A percentile compares a stretch with the other conserved stretches of the same genome.
Evolutionary conservation across 495 filamentous ascomycete genomes (phyloP).

Genomic region (Hypoxylon intermedium): DNA sequence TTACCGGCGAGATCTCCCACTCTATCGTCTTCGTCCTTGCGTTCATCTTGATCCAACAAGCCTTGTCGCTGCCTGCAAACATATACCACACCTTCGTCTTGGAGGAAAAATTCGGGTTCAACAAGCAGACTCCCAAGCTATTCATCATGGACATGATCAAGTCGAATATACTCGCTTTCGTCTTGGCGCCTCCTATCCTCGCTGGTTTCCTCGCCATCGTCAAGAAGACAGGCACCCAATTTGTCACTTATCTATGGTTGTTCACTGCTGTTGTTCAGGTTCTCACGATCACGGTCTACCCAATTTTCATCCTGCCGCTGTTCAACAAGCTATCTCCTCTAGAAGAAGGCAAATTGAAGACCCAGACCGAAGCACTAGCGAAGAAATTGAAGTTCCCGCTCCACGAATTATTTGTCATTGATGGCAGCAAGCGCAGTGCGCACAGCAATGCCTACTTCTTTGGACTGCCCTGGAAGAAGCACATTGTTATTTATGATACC

Average conservation of each 20-base stretch:
- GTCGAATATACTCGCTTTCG: constrained; percentile 79
- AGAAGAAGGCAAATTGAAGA: constrained; percentile 84
- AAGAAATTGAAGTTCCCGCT: constrained; percentile 88
- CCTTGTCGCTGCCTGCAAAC: constrained; percentile 77
- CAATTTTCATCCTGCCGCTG: constrained; percentile 88
- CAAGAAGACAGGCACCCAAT: constrained; percentile 85
- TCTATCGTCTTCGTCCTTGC: constrained; percentile 89
- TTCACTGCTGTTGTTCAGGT: constrained; percentile 87
- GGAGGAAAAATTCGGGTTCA: constrained; percentile 98
- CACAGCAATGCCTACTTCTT: constrained; percentile 99
- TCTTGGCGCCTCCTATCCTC: constrained; percentile 83
- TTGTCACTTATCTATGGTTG: constrained; percentile 98
- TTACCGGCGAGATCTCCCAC: constrained; percentile 91
- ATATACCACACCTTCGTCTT: constrained; percentile 95
- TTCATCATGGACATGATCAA: constrained; percentile 94
- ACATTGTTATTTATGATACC: constrained; percentile 99
- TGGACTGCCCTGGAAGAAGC: constrained; percentile 98
- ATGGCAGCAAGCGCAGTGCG: constrained; percentile 94
- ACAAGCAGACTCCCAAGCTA: constrained; percentile 90
- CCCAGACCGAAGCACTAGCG: constrained; percentile 83
- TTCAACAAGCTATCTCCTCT: constrained; percentile 99
- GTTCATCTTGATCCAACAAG: constrained; percentile 80
- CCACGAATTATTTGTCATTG: constrained; percentile 89
- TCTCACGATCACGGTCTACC: constrained; percentile 95
- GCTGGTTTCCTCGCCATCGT: constrained; percentile 89